Base-by-base conservation (phyloP, 495 filamentous ascomycete species). In the Gamarada debralockiae region DNA sequence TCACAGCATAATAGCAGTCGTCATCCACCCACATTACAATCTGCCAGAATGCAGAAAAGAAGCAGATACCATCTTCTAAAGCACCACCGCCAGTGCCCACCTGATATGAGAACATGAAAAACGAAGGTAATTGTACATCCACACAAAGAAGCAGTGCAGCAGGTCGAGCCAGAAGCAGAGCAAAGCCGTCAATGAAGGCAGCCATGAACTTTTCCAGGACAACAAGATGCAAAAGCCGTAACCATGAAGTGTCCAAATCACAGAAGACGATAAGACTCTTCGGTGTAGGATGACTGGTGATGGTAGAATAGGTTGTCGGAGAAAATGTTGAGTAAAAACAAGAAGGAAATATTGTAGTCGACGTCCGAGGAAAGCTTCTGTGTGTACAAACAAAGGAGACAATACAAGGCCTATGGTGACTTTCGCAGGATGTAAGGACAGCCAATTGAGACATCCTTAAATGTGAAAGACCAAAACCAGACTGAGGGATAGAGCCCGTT, bases 241-340 rank as follows among this genome's bases (percentile, higher is more conserved):
- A 79, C 58, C 69, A 79, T 79, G 68, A 74, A 72, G 68, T 80
- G 73, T 80, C 77, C 78, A 79, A 81, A 68, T 68, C 77, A 67
- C 73, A 68, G 67, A 65, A 63, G 64, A 58, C 24, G 42, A 55
- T 64, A 73, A 75, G 68, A 68, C 71, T 69, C 68, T 67, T 67
- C 69, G 72, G 73, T 63, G 73, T 80, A 80, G 77, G 74, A 80
- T 80, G 74, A 73, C 64, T 67, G 64, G 71, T 75, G 70, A 78
- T 75, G 67, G 66, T 65, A 70, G 70, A 76, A 68, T 72, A 73
- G 70, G 67, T 70, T 75, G 72, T 65, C 69, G 64, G 58, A 73
- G 74, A 76, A 79, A 66, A 80, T 81, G 73, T 71, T 71, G 59
- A 48, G 48, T 48, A 52, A 52, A 48, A 60, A 62, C 49, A 53